A percentile compares a stretch with the other conserved stretches of the same genome.
These are phyloP conservation scores for Mycena vitilis DNA, from an alignment of 768 basidiomycete genomes.

Conservation along the genomic window DNA sequence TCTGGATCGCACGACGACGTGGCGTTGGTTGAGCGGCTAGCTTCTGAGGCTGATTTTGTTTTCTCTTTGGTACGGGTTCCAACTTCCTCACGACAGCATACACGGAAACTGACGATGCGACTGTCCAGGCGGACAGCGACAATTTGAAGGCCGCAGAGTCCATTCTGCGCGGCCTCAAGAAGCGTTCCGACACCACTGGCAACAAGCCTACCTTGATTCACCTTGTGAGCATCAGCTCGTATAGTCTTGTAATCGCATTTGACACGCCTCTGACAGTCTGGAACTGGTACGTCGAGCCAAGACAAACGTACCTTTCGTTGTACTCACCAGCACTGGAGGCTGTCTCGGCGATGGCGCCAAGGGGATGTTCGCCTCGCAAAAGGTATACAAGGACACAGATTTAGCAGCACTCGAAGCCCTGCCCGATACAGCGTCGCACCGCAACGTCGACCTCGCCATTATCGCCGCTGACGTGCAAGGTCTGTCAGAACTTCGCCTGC, in stretches of 20 bases:
- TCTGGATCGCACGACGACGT: slow-evolving; percentile 47
- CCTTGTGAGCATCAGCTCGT: slow-evolving; percentile 21
- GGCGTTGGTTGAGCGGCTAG: slow-evolving; percentile 42
- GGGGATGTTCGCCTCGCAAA: slow-evolving; percentile 52
- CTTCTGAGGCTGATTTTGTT: slow-evolving; percentile 45
- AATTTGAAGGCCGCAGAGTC: slow-evolving; percentile 23
- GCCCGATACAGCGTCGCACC: slow-evolving; percentile 58
- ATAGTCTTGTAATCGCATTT: background rate
- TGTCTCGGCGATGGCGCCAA: slow-evolving; percentile 56
- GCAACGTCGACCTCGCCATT: slow-evolving; percentile 60
- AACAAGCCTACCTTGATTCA: slow-evolving; percentile 31
- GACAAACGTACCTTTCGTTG: too few species aligned
- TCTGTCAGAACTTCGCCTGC: slow-evolving; percentile 19
- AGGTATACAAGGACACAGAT: slow-evolving; percentile 63
- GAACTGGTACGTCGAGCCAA: background rate
- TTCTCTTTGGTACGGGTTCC: slow-evolving; percentile 41
- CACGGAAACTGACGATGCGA: background rate
- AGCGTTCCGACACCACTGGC: slow-evolving; percentile 21
- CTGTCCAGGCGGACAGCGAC: slow-evolving; percentile 26
- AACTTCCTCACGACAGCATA: background rate
- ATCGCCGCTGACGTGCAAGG: slow-evolving; percentile 62
- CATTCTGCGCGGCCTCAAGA: slow-evolving; percentile 28
- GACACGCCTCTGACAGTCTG: background rate
- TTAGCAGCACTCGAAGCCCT: slow-evolving; percentile 56
- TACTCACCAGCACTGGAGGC: slow-evolving; percentile 40